Evolutionary conservation across 164 flowering plant genomes (phyloP).

Genomic region (Liquidambar formosana): DNA sequence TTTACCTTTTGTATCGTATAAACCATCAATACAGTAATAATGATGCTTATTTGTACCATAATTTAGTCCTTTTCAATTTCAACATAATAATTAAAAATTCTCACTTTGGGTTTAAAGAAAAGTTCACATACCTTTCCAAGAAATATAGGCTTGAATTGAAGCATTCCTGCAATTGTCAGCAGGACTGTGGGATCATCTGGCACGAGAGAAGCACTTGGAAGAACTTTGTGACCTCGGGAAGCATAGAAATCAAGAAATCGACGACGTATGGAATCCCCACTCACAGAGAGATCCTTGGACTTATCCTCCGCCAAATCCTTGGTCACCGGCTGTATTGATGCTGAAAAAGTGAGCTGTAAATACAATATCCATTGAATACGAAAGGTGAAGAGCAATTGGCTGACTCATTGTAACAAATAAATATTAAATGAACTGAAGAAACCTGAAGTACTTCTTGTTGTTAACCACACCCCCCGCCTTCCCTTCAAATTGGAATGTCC

Average conservation of each 20-base stretch:
- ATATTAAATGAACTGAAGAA: conserved; percentile 13
- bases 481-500: conserved; percentile 12
- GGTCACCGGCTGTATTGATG: conserved; percentile 56
- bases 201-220: conserved; percentile 94
- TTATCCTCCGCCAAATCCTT: conserved; percentile 44
- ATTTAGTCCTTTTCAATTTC: neutral
- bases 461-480: conserved; percentile 13
- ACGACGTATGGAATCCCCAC: conserved; percentile 81
- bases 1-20: too few relatives aligned
- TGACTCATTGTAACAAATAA: neutral
- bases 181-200: conserved; percentile 98
- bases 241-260: conserved; percentile 90
- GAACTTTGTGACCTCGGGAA: conserved; percentile 80
- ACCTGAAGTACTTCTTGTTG: conserved; percentile 48
- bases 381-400: conserved; percentile 4
- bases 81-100: neutral
- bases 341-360: conserved; percentile 41
- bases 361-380: conserved; percentile 5
- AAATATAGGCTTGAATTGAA: conserved; percentile 95
- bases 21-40: too few relatives aligned
- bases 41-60: neutral
- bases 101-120: neutral
- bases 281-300: conserved; percentile 33
- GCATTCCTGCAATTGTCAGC: conserved; percentile 97
- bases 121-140: conserved; percentile 72